Conservation (phyloP, 2,329 filamentous ascomycete genomes). For the Elsinoe necatrix region DNA sequence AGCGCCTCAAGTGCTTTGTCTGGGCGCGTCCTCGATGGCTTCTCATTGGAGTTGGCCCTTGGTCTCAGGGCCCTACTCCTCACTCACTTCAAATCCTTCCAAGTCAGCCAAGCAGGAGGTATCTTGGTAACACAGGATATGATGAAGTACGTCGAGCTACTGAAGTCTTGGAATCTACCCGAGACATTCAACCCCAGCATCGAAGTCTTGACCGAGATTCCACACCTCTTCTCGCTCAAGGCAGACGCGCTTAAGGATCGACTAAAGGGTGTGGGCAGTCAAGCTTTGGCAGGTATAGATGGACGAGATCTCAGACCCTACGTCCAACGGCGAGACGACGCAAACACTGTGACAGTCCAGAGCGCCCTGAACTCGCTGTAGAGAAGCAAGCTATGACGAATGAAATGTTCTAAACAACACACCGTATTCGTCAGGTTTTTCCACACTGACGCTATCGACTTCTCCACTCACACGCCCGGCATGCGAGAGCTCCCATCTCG, state of each 20-base stretch:
- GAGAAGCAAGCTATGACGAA: conserved; percentile 11
- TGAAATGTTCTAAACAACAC: conserved; percentile 9
- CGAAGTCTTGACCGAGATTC: conserved; percentile 85
- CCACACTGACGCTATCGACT: conserved; percentile 14
- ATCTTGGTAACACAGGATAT: conserved; percentile 96
- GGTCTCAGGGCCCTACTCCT: conserved; percentile 71
- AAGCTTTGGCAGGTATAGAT: conserved; percentile 31
- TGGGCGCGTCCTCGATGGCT: conserved; percentile 71
- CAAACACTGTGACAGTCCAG: conserved; percentile 70
- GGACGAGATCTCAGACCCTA: conserved; percentile 64
- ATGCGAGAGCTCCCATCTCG: not conserved
- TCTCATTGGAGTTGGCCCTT: conserved; percentile 75
- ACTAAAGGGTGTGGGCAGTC: conserved; percentile 35
- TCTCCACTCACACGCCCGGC: not conserved
- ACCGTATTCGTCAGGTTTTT: conserved; percentile 8
- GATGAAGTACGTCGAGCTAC: conserved; percentile 78
- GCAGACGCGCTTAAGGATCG: conserved; percentile 46
- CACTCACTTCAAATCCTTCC: conserved; percentile 90
- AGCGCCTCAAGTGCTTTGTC: conserved; percentile 63
- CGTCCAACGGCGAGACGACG: conserved; percentile 78
- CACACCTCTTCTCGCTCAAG: conserved; percentile 90
- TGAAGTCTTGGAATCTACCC: conserved; percentile 68
- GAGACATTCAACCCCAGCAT: conserved; percentile 50
- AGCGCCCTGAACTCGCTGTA: conserved; percentile 63
- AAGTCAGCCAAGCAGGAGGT: conserved; percentile 84